phyloP scores from a whole-genome alignment of 805 yeast species.

The Wickerhamomyces tratensis region DNA sequence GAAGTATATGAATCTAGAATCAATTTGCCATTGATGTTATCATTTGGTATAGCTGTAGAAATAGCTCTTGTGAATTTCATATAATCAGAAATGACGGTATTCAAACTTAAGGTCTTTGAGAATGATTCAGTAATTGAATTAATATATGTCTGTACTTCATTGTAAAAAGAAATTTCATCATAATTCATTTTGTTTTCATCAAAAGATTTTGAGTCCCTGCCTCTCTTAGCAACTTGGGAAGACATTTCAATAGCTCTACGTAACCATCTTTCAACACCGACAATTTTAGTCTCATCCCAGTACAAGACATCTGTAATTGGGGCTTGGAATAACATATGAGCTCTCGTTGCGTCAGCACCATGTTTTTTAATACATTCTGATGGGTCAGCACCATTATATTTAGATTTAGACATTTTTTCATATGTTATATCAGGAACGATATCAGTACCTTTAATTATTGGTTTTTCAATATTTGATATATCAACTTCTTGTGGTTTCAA shows the following conservation, averaged over 20 bases:
- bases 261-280: conserved; percentile 86
- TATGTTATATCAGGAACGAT: conserved; percentile 43
- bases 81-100: conserved; percentile 81
- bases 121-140: conserved; percentile 50
- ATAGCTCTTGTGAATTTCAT: conserved; percentile 71
- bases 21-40: conserved; percentile 28
- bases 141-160: conserved; percentile 39
- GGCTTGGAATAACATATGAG: conserved; percentile 87
- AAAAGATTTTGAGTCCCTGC: neutral
- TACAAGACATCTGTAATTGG: conserved; percentile 73
- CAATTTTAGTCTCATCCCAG: conserved; percentile 87
- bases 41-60: conserved; percentile 25
- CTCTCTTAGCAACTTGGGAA: too few species aligned
- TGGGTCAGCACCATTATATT: conserved; percentile 92
- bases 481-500: conserved; percentile 73
- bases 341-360: conserved; percentile 93
- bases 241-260: conserved; percentile 30
- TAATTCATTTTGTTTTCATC: conserved; percentile 14
- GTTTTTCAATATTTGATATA: conserved; percentile 26
- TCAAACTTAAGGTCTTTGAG: conserved; percentile 49
- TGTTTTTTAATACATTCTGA: conserved; percentile 57
- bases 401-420: conserved; percentile 97
- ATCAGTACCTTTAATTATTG: conserved; percentile 41
- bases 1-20: conserved; percentile 39
- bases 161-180: conserved; percentile 48